phyloP scores from a whole-genome alignment of 257 asterid species.

The Prunella vulgaris region DNA sequence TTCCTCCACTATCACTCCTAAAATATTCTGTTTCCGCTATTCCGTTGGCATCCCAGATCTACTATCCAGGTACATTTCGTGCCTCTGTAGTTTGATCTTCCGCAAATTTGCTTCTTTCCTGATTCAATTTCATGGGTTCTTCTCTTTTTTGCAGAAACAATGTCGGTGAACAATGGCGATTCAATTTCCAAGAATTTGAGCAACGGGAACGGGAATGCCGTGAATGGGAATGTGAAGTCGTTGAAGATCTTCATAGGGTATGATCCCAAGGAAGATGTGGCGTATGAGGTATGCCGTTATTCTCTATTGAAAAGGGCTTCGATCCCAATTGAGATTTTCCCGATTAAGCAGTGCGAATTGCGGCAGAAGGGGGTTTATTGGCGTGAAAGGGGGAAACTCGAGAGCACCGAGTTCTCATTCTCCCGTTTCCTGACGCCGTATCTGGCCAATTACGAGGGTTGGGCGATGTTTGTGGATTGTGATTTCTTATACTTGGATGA shows the following conservation, averaged over 20 bases:
- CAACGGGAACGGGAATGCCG: slow-evolving; percentile 7
- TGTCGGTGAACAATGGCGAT: slow-evolving; percentile 19
- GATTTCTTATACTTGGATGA: slow-evolving; percentile 75
- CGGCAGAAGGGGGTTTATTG: slow-evolving; percentile 60
- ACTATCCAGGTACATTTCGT: slow-evolving; percentile 13
- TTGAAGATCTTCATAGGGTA: slow-evolving; percentile 81
- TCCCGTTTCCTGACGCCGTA: slow-evolving; percentile 73
- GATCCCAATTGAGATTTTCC: slow-evolving; percentile 59
- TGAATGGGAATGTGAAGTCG: slow-evolving; percentile 17
- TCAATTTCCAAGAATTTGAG: slow-evolving; percentile 15
- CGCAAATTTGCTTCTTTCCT: background rate
- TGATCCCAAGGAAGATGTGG: slow-evolving; percentile 70
- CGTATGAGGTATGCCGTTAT: slow-evolving; percentile 74
- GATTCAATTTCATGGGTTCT: background rate
- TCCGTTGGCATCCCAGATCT: slow-evolving; percentile 20
- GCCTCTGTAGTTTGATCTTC: background rate
- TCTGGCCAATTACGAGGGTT: slow-evolving; percentile 56
- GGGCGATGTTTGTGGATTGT: slow-evolving; percentile 94
- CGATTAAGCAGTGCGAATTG: slow-evolving; percentile 74
- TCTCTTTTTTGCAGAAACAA: background rate
- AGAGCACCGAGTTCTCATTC: slow-evolving; percentile 88
- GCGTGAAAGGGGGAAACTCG: slow-evolving; percentile 77
- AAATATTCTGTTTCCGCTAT: background rate
- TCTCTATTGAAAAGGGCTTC: slow-evolving; percentile 66
- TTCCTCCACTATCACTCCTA: background rate